Conservation (phyloP, 208 protist species). For the Acanthamoeba sp. region DNA sequence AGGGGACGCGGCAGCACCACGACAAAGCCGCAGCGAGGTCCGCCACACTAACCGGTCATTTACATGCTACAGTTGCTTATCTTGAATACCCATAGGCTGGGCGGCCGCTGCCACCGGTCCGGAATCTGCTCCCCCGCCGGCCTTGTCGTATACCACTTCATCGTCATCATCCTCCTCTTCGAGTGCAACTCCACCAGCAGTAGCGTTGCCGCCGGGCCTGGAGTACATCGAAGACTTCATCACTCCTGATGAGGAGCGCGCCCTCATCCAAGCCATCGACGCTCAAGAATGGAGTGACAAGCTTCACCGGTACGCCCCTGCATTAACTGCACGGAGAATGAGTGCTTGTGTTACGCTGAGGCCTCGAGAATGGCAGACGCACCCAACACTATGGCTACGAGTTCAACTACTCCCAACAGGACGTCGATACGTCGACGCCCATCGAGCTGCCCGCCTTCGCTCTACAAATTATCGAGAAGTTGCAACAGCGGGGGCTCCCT, state of each 20-base stretch:
- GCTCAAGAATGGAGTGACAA: background rate
- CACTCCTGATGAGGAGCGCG: background rate
- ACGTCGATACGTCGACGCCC: background rate
- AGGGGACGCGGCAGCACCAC: background rate
- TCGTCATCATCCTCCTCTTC: background rate
- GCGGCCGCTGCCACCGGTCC: background rate
- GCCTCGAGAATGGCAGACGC: background rate
- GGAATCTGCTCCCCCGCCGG: no score
- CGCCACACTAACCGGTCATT: background rate
- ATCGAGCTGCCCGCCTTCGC: background rate
- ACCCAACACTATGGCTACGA: conserved; percentile 36
- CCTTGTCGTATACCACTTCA: background rate
- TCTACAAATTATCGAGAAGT: background rate
- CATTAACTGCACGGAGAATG: background rate
- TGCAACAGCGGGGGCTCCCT: background rate
- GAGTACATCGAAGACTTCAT: conserved; percentile 33
- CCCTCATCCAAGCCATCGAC: background rate
- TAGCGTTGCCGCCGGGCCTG: background rate
- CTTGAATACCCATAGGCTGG: background rate
- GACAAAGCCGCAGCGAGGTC: background rate
- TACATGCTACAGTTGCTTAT: background rate
- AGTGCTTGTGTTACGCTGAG: no score
- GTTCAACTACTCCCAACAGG: background rate
- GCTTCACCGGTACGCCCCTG: background rate
- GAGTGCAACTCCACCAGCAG: background rate